A percentile compares a stretch with the other conserved stretches of the same genome.
Conservation (phyloP, 2,329 filamentous ascomycete species). For the Xylaria sp. region DNA sequence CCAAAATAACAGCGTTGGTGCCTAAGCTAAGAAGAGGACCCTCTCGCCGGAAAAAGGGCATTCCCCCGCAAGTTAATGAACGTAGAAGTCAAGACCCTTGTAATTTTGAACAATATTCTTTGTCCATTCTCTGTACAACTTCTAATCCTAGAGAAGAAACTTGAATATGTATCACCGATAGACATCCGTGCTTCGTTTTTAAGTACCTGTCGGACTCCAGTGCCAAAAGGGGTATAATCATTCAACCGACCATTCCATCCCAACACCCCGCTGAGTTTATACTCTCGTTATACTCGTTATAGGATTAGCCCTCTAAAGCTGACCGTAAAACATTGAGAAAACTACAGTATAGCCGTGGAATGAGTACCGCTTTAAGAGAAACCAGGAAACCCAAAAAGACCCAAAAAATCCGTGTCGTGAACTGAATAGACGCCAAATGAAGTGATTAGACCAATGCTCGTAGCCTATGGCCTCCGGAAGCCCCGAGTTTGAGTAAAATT, state of each 20-base stretch:
- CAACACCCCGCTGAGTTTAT: background rate
- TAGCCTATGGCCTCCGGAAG: background rate
- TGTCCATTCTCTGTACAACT: background rate
- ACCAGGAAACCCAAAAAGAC: background rate
- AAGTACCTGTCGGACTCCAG: background rate
- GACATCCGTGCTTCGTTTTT: background rate
- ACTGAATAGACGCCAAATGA: background rate
- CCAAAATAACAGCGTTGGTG: no score
- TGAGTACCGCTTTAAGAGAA: background rate
- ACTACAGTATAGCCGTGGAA: background rate
- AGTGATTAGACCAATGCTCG: background rate
- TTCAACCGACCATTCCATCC: background rate
- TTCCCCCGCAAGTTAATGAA: background rate
- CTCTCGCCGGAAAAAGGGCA: no score
- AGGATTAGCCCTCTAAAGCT: background rate
- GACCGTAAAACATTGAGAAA: background rate
- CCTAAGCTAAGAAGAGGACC: no score
- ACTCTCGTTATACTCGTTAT: background rate
- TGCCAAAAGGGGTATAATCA: constrained; percentile 18
- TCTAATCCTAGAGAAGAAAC: background rate
- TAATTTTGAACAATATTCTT: background rate
- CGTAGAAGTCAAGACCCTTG: background rate
- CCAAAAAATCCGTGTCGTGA: background rate
- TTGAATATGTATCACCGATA: background rate
- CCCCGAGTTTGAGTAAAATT: background rate